Conservation (phyloP, 2,329 filamentous ascomycete species). For the Arthrobotrys megalospora region DNA sequence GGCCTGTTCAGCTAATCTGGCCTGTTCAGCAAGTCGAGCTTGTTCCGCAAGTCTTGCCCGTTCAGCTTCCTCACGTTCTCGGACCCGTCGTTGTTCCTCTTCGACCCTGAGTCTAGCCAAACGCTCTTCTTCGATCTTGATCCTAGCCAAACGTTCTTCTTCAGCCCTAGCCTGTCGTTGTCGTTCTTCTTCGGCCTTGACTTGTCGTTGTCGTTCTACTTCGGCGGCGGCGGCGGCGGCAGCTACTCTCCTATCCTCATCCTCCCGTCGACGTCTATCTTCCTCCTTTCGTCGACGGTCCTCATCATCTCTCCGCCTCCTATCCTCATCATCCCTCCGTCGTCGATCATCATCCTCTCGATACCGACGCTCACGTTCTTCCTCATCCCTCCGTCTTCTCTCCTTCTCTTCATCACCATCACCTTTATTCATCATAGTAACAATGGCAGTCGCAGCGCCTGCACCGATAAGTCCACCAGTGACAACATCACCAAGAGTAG, state of each 20-base stretch:
- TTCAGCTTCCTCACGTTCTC: constrained; percentile 35
- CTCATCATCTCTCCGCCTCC: constrained; percentile 30
- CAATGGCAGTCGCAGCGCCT: constrained; percentile 41
- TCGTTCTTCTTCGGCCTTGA: constrained; percentile 25
- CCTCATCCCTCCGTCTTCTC: constrained; percentile 29
- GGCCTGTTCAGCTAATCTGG: constrained; percentile 23
- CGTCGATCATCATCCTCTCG: constrained; percentile 23
- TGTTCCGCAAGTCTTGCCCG: constrained; percentile 39
- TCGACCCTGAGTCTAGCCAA: constrained; percentile 7
- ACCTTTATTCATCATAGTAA: constrained; percentile 43
- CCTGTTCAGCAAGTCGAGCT: constrained; percentile 20
- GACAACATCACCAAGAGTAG: constrained; percentile 42
- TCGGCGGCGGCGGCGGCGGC: constrained; percentile 41
- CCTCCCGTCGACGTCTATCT: constrained; percentile 35
- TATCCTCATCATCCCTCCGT: constrained; percentile 23
- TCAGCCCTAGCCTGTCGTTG: constrained; percentile 16
- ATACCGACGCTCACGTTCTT: constrained; percentile 15
- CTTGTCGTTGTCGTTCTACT: constrained; percentile 26
- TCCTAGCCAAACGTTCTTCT: constrained; percentile 11
- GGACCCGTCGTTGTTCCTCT: constrained; percentile 23
- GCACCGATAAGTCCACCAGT: constrained; percentile 38
- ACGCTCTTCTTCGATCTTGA: constrained; percentile 23
- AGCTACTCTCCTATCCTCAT: constrained; percentile 30
- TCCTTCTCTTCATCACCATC: constrained; percentile 44
- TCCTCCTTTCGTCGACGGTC: constrained; percentile 18